A percentile compares a stretch with the other conserved stretches of the same genome.
These are phyloP conservation scores for Plasmopara muralis DNA, from an alignment of 352 stramenopile species.

Conservation along the genomic window DNA sequence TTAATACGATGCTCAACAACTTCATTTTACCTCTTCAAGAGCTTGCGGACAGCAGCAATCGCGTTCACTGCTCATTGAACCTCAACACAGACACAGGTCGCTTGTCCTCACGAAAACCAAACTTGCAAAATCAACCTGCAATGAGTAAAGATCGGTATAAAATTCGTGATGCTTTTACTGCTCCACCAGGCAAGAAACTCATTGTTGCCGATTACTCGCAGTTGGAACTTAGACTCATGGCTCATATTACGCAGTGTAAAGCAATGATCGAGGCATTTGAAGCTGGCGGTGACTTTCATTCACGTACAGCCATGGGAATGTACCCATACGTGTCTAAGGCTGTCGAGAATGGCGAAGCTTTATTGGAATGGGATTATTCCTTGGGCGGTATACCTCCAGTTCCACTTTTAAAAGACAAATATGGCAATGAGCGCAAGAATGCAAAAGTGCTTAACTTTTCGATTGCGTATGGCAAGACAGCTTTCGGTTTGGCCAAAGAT, in stretches of 20 bases:
- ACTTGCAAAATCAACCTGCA: conserved; percentile 97
- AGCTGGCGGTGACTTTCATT: conserved; percentile 90
- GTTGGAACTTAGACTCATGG: conserved; percentile 97
- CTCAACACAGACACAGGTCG: conserved; percentile 99
- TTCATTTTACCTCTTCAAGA: conserved; percentile 91
- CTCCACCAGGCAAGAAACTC: conserved; percentile 89
- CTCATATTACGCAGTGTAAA: conserved; percentile 97
- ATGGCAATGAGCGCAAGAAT: conserved; percentile 94
- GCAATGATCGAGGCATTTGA: conserved; percentile 98
- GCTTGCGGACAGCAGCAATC: conserved; percentile 88
- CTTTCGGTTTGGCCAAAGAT: conserved; percentile 92
- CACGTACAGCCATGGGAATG: conserved; percentile 97
- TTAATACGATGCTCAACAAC: conserved; percentile 99
- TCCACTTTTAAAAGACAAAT: conserved; percentile 98
- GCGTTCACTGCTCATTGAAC: conserved; percentile 98
- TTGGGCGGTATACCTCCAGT: conserved; percentile 84
- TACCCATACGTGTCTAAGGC: conserved; percentile 96
- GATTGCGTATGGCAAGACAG: conserved; percentile 99
- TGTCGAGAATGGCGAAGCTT: conserved; percentile 91
- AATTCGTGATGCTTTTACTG: conserved; percentile 91
- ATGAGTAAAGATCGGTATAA: conserved; percentile 85
- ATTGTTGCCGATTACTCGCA: conserved; percentile 99
- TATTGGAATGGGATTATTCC: conserved; percentile 97
- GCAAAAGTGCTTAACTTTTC: conserved; percentile 99
- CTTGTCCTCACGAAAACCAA: conserved; percentile 94